phyloP scores from a whole-genome alignment of 441 rosid species.

The Brassica balearica region DNA sequence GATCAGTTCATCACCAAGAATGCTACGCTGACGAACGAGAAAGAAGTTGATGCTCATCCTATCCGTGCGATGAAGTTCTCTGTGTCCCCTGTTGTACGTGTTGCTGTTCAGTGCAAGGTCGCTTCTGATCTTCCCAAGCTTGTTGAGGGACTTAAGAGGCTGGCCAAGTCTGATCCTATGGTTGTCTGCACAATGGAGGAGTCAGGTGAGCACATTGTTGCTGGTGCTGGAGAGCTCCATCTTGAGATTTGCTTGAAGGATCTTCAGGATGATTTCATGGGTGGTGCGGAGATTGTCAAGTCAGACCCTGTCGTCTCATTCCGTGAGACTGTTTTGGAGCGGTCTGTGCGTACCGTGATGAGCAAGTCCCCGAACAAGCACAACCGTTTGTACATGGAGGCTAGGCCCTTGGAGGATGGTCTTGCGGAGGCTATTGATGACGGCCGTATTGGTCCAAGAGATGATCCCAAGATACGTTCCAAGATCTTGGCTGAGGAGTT shows the following conservation, averaged over 20 bases:
- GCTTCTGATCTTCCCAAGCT: too few species aligned
- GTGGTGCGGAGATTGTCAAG: too few species aligned
- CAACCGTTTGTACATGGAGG: slow-evolving; percentile 50
- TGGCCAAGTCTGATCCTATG: too few species aligned
- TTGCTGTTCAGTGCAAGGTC: too few species aligned
- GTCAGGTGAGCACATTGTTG: too few species aligned
- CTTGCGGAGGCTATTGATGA: slow-evolving; percentile 50
- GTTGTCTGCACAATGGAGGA: too few species aligned
- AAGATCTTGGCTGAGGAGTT: slow-evolving; percentile 48
- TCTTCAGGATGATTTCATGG: too few species aligned
- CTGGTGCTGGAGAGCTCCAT: too few species aligned
- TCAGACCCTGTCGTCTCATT: slow-evolving; percentile 45
- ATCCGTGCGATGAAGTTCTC: slow-evolving; percentile 48
- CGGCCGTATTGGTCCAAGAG: slow-evolving; percentile 48
- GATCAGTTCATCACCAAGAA: slow-evolving; percentile 50
- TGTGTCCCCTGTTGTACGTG: too few species aligned
- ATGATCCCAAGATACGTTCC: slow-evolving; percentile 46
- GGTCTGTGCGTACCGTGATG: slow-evolving; percentile 44
- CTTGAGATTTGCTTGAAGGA: too few species aligned
- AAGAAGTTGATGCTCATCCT: slow-evolving; percentile 48
- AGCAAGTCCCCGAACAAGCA: slow-evolving; percentile 48
- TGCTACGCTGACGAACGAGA: slow-evolving; percentile 47
- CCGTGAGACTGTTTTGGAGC: slow-evolving; percentile 48
- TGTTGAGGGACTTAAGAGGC: too few species aligned
- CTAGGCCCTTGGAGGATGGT: slow-evolving; percentile 48